phyloP scores from a whole-genome alignment of 805 yeast genomes.

The Clavispora phyllophila region DNA sequence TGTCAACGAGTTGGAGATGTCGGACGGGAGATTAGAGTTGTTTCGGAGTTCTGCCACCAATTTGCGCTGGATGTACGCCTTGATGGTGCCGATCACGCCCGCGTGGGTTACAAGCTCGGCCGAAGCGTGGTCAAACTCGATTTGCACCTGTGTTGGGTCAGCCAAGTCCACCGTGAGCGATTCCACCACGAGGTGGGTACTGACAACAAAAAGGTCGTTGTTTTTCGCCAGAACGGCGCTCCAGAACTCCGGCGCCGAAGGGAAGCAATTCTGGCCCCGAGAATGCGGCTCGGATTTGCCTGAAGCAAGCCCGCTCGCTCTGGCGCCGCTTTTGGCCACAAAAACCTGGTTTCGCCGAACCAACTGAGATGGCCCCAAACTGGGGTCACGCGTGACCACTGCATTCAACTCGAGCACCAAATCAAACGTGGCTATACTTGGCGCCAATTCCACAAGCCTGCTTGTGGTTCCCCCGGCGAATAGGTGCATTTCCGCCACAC shows the following conservation, averaged over 20 bases:
- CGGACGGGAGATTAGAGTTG: constrained; percentile 9
- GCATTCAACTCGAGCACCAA: constrained; percentile 33
- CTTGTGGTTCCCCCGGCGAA: constrained; percentile 10
- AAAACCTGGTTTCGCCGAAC: constrained; percentile 30
- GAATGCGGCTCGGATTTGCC: neutral
- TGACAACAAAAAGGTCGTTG: constrained; percentile 32
- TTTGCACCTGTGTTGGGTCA: constrained; percentile 10
- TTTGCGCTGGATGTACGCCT: constrained; percentile 20
- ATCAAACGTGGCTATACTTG: constrained; percentile 15
- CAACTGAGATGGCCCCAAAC: constrained; percentile 28
- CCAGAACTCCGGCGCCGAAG: neutral
- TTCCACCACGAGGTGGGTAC: constrained; percentile 20
- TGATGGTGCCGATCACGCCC: constrained; percentile 21
- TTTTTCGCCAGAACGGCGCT: constrained; percentile 12
- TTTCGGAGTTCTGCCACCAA: constrained; percentile 12
- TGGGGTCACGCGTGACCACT: constrained; percentile 24
- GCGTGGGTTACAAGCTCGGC: constrained; percentile 25
- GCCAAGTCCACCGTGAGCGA: constrained; percentile 18
- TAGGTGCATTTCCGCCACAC: constrained; percentile 14
- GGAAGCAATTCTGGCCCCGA: neutral
- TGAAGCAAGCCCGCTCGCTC: neutral
- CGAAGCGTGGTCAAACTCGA: constrained; percentile 26
- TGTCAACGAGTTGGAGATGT: constrained; percentile 11
- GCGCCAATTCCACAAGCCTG: constrained; percentile 13
- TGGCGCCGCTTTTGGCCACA: constrained; percentile 21